Evolutionary conservation across 805 yeast genomes (phyloP).

Genomic region (Starmerella sirachaensis): DNA sequence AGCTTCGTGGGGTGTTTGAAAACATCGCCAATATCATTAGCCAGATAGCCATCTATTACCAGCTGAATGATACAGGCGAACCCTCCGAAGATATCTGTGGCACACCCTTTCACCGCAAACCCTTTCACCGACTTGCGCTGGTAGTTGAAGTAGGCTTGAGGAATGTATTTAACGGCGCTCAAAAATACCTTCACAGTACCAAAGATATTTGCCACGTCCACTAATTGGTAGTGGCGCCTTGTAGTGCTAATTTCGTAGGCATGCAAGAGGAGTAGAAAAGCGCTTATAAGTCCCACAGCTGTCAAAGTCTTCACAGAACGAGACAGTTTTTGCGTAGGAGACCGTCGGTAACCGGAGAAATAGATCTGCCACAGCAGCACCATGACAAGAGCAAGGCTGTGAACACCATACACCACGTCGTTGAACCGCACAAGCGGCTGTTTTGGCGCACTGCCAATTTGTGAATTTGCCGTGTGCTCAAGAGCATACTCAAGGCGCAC

Average conservation of each 20-base stretch:
- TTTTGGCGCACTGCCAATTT: conserved; percentile 16
- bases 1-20: conserved; percentile 36
- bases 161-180: conserved; percentile 38
- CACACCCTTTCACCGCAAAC: conserved; percentile 33
- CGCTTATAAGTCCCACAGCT: conserved; percentile 16
- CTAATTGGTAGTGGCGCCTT: conserved; percentile 23
- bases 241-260: conserved; percentile 24
- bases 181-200: conserved; percentile 37
- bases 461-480: conserved; percentile 20
- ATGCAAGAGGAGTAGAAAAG: conserved; percentile 21
- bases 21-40: conserved; percentile 26
- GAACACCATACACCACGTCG: conserved; percentile 36
- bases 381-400: conserved; percentile 32
- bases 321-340: conserved; percentile 25
- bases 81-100: conserved; percentile 36
- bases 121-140: conserved; percentile 37
- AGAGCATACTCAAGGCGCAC: conserved; percentile 30
- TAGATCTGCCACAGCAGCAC: conserved; percentile 31
- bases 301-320: conserved; percentile 22
- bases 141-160: conserved; percentile 36
- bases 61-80: conserved; percentile 33
- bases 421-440: conserved; percentile 34
- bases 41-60: conserved; percentile 31
- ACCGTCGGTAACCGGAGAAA: conserved; percentile 29
- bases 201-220: conserved; percentile 33